Base-by-base conservation (phyloP, 768 basidiomycete species). In the Podaxis mareebaensis region DNA sequence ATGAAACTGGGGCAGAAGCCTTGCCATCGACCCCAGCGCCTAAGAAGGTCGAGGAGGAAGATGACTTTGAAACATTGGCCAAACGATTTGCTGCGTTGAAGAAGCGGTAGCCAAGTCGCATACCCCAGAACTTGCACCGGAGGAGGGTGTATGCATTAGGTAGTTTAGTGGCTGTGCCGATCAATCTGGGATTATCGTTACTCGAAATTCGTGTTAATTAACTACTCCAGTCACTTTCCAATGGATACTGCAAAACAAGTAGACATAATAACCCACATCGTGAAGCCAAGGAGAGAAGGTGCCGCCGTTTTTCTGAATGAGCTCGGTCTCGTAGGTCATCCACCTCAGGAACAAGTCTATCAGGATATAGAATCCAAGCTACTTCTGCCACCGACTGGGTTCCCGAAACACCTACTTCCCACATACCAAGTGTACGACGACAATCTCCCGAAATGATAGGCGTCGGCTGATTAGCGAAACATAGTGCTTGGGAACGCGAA, bases 31-130 rank as follows among this genome's bases (percentile, higher is more conserved):
- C 63, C 71, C 28, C 64, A 75, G 60, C 67, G 78, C 40, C 72
- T 69, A 44, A 26, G 26, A 52, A 58, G 46, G 28, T 39, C n/a
- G 53, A 54, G n/a, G 68, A 75, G 30, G 83, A 85, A 71, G 88
- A 94, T 67, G 90, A 90, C 62, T 92, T 94, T 68, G 89, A 90
- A 42, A 80, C 85, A 22, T 79, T 97, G 55, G 78, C 89, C 56
- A 86, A 84, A 73, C 86, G 95, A 62, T 96, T 97, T 70, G 93
- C 91, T 65, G 89, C 86, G 30, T 76, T 97, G 68, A 97, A 96
- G 80, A 93, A 92, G 76, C 86, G 87, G 53, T 93, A 72, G 58
- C 78, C 44, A 46, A 46, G 15, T n/a, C 17, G 7, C 44, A 5
- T 6, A 20, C 8, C 20, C 44, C 33, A 33, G 33, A 33, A 33